Percentiles rank a stretch among this genome's conserved stretches.
Evolutionary conservation across 257 asterid species (phyloP).

Genomic region (Solanum gracilifrons): DNA sequence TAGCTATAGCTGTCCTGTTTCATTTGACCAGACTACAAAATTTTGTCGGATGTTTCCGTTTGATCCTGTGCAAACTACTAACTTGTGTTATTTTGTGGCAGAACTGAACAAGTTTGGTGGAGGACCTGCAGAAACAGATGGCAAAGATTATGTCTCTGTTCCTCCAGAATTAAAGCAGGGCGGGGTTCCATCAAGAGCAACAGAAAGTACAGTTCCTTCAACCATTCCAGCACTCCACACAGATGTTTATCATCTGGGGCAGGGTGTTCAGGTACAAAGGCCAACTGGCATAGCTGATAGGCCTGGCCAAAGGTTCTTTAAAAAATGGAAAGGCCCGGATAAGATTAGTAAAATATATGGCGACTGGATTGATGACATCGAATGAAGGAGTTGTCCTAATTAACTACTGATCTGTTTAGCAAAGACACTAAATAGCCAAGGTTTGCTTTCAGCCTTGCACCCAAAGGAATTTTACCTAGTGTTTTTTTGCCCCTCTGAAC

Average conservation of each 20-base stretch:
- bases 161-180: constrained; percentile 41
- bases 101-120: constrained; percentile 33
- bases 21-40: background rate
- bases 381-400: constrained; percentile 5
- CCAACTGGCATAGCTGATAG: constrained; percentile 21
- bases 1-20: background rate
- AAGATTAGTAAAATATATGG: constrained; percentile 57
- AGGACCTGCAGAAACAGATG: constrained; percentile 34
- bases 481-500: background rate
- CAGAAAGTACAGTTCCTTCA: constrained; percentile 13
- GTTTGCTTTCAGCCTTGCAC: background rate
- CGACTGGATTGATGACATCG: constrained; percentile 64
- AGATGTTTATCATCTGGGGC: constrained; percentile 23
- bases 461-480: background rate
- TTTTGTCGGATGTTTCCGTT: background rate
- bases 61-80: background rate
- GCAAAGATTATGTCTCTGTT: constrained; percentile 24
- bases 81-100: constrained; percentile 1
- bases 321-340: constrained; percentile 62
- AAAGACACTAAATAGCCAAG: background rate
- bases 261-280: constrained; percentile 45
- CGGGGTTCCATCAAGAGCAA: constrained; percentile 7
- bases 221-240: constrained; percentile 21
- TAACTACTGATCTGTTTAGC: background rate
- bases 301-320: constrained; percentile 25